phyloP scores from a whole-genome alignment of 1,139 yeast genomes.

The Scheffersomyces cryptocercus region DNA sequence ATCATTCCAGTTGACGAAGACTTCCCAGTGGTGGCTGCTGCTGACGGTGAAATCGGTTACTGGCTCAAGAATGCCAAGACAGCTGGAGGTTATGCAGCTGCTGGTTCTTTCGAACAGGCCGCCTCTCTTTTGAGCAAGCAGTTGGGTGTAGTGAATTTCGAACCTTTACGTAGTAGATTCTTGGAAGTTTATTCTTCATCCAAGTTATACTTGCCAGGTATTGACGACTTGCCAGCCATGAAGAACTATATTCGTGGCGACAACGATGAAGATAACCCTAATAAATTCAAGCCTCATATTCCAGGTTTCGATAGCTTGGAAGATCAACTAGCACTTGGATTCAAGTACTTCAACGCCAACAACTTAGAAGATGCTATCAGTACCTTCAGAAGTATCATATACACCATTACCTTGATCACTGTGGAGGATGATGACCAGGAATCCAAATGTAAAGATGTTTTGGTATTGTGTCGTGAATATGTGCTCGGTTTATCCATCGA shows the following conservation, averaged over 20 bases:
- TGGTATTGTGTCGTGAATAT: conserved; percentile 82
- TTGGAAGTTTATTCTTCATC: conserved; percentile 80
- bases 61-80: conserved; percentile 92
- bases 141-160: conserved; percentile 81
- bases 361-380: conserved; percentile 79
- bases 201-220: conserved; percentile 73
- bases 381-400: conserved; percentile 76
- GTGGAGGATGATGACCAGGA: conserved; percentile 78
- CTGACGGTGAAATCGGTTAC: conserved; percentile 62
- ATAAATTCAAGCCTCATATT: conserved; percentile 60
- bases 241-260: conserved; percentile 67
- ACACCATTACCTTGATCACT: conserved; percentile 69
- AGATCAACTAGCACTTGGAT: conserved; percentile 69
- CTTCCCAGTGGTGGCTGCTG: conserved; percentile 18
- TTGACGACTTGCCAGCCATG: conserved; percentile 69
- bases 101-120: conserved; percentile 96
- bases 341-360: conserved; percentile 79
- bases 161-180: conserved; percentile 82
- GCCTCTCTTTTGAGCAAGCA: conserved; percentile 90
- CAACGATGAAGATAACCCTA: conserved; percentile 58
- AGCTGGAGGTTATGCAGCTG: conserved; percentile 92
- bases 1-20: conserved; percentile 20
- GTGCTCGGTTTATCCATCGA: conserved; percentile 91
- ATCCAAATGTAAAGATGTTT: conserved; percentile 68
- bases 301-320: conserved; percentile 78